These are phyloP conservation scores for Phytophthora brassicae DNA, from an alignment of 352 stramenopile species.

Conservation along the genomic window DNA sequence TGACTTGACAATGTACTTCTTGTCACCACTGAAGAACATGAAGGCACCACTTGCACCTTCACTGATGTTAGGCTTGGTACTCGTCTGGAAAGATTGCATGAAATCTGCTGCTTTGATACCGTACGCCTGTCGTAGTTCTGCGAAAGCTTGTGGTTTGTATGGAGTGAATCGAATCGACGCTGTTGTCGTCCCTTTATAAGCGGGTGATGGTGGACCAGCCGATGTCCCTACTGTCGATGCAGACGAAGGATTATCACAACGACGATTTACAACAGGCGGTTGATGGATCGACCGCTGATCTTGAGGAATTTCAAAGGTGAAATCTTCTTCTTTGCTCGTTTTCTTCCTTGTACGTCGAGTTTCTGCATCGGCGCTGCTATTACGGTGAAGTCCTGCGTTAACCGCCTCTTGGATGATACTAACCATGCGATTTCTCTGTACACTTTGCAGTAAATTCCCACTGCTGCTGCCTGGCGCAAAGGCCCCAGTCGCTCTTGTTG, in stretches of 20 bases:
- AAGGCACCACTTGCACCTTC: constrained; percentile 91
- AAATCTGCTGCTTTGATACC: constrained; percentile 72
- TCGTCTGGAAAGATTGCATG: constrained; percentile 72
- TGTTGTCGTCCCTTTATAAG: constrained; percentile 12
- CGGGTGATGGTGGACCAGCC: not conserved
- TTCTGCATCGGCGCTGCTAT: constrained; percentile 26
- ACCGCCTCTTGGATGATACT: constrained; percentile 33
- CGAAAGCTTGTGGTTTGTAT: constrained; percentile 74
- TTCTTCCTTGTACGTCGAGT: constrained; percentile 17
- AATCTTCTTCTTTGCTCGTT: constrained; percentile 24
- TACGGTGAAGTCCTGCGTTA: constrained; percentile 29
- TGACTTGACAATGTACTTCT: constrained; percentile 91
- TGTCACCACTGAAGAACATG: constrained; percentile 91
- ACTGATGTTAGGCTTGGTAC: constrained; percentile 87
- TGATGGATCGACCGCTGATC: constrained; percentile 30
- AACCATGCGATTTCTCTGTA: constrained; percentile 30
- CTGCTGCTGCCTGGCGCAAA: constrained; percentile 11
- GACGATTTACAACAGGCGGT: constrained; percentile 8
- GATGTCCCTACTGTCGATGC: constrained; percentile 28
- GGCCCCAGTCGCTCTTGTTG: constrained; percentile 28
- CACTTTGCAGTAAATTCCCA: constrained; percentile 20
- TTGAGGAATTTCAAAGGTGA: constrained; percentile 42
- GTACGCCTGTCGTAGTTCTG: constrained; percentile 68
- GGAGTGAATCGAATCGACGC: constrained; percentile 71
- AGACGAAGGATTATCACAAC: constrained; percentile 23